Evolutionary conservation across 305 asterid species (phyloP).

Genomic region (Fraxinus dipetala): DNA sequence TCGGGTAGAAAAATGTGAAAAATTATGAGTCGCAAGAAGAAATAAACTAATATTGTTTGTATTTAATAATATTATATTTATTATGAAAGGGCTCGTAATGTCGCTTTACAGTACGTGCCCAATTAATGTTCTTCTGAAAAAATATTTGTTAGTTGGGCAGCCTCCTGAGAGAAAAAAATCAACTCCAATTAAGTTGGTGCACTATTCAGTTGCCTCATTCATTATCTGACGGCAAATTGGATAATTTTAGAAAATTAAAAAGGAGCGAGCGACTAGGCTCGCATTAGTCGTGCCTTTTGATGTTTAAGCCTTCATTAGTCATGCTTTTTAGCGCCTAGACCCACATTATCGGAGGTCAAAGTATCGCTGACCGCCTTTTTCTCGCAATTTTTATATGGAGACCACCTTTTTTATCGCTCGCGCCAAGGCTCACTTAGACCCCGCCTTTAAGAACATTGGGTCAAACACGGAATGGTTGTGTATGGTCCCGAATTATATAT

Average conservation of each 20-base stretch:
- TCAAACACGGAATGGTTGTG: not conserved
- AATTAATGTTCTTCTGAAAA: not conserved
- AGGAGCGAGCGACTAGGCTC: not conserved
- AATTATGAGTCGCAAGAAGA: not conserved
- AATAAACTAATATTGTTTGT: not conserved
- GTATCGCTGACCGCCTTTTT: not conserved
- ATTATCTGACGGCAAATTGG: not conserved
- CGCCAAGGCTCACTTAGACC: not conserved
- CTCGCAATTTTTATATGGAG: not conserved
- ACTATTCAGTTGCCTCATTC: not conserved
- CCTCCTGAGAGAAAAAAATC: not conserved
- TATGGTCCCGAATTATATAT: not conserved
- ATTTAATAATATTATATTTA: not conserved
- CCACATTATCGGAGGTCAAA: not conserved
- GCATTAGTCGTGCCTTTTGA: not conserved
- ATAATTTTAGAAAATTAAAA: not conserved
- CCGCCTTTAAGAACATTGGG: too few species aligned
- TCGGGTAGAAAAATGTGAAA: not conserved
- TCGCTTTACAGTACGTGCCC: not conserved
- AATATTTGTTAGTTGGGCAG: not conserved
- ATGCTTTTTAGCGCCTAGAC: not conserved
- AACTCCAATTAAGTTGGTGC: not conserved
- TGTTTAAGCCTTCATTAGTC: not conserved
- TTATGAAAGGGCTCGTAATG: not conserved
- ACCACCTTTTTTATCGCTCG: not conserved